Evolutionary conservation across 345 rosid species (phyloP).

Genomic region (Gossypium stocksii): DNA sequence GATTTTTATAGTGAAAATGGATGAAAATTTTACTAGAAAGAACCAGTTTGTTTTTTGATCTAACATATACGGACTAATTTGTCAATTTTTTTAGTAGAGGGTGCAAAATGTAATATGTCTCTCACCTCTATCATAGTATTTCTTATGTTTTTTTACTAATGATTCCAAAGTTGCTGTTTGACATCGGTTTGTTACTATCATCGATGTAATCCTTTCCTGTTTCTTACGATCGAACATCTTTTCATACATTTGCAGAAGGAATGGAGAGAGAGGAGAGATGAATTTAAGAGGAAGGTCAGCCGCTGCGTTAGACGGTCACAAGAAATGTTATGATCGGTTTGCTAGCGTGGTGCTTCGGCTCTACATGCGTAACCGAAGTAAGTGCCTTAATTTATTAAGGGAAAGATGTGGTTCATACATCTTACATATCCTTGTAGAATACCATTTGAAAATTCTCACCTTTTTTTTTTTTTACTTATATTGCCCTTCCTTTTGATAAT

Average conservation of each 20-base stretch:
- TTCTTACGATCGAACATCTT: not conserved
- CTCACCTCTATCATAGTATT: not conserved
- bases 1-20: not conserved
- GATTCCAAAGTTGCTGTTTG: not conserved
- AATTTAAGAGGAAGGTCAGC: slow-evolving; percentile 64
- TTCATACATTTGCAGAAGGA: slow-evolving; percentile 45
- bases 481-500: not conserved
- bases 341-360: not conserved
- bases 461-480: not conserved
- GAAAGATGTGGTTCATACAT: not conserved
- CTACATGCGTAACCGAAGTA: not conserved
- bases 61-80: no score
- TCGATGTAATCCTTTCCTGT: not conserved
- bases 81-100: no score
- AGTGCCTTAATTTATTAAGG: slow-evolving; percentile 14
- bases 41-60: no score
- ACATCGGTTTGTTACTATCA: not conserved
- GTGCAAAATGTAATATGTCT: not conserved
- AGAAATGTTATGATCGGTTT: slow-evolving; percentile 44
- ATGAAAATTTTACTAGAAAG: not conserved
- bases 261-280: slow-evolving; percentile 68
- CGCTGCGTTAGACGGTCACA: slow-evolving; percentile 65
- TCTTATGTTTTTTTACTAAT: not conserved
- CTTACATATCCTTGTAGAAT: slow-evolving; percentile 1
- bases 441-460: not conserved